Percentiles rank a stretch among this genome's conserved stretches.
Evolutionary conservation across 495 filamentous ascomycete genomes (phyloP).

Genomic region (Penicillium bialowiezense): DNA sequence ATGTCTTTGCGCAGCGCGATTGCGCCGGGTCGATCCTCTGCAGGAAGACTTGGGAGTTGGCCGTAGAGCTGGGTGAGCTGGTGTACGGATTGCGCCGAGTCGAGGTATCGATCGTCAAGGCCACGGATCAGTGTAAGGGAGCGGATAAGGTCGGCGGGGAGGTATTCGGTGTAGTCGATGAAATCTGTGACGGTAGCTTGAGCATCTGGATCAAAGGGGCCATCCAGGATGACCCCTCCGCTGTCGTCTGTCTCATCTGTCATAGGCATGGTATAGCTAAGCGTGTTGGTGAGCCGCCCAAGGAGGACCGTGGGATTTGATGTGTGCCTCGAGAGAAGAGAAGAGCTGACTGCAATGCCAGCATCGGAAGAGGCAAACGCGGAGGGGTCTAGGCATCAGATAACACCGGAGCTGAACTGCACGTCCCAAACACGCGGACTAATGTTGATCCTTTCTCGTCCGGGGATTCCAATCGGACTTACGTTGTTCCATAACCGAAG

Average conservation of each 20-base stretch:
- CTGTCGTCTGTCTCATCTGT: slow-evolving; percentile 42
- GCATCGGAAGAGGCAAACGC: not conserved
- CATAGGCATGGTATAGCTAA: slow-evolving; percentile 15
- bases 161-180: slow-evolving; percentile 94
- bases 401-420: slow-evolving; percentile 1
- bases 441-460: not conserved
- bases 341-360: not conserved
- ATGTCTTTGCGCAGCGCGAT: slow-evolving; percentile 69
- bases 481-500: no score
- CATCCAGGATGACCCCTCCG: slow-evolving; percentile 47
- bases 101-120: slow-evolving; percentile 69
- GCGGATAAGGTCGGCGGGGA: slow-evolving; percentile 87
- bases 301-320: not conserved
- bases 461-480: no score
- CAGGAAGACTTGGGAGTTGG: slow-evolving; percentile 59
- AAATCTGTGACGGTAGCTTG: slow-evolving; percentile 93
- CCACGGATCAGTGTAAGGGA: slow-evolving; percentile 85
- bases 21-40: slow-evolving; percentile 50
- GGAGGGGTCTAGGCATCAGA: not conserved
- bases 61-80: slow-evolving; percentile 72
- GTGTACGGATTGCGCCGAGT: slow-evolving; percentile 65
- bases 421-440: slow-evolving; percentile 3
- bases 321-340: no score
- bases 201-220: slow-evolving; percentile 78
- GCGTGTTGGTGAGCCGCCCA: not conserved